Evolutionary conservation across 2,329 filamentous ascomycete genomes (phyloP), one percentile per base, ranked within the genome.

Genomic region (Botryotinia narcissicola): DNA sequence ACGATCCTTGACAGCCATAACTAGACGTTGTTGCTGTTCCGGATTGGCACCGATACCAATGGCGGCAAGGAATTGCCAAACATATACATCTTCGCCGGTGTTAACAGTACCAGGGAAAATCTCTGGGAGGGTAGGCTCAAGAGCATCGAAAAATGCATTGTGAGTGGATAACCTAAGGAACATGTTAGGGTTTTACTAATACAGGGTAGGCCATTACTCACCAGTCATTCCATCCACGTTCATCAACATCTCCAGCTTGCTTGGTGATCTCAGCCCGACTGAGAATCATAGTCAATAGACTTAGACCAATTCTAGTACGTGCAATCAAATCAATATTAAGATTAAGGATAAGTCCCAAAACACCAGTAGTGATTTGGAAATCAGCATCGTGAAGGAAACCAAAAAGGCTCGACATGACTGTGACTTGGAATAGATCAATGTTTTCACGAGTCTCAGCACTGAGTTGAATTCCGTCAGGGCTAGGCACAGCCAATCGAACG

Each of bases 1-100:
- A 71, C 95, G 92, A 80, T 99, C 96, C 88, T 98, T 99, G 78
- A 99, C 96, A 59, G 94, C 95, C 79, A 98, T 89, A 16, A 99
- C 96, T 73, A 99, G 87, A 73, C 95, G 89, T 82, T 97, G 95
- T 83, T 99, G 96, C 83, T 99, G 96, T 78, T 98, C 94, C 22
- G 95, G 94, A 80, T 90, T 95, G 48, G 96, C 95, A 70, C 93
- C 95, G 76, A 97, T 96, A 75, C 96, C 96, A 83, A 98, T 94
- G 20, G 95, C 94, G 14, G 96, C 96, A 76, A 99, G 87, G 82
- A 98, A 97, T 83, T 98, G 95, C 96, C 96, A 99, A 57, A 98
- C 94, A 80, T 98, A 97, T 80, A 97, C 92, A 80, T 99, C 96
- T 77, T 98, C 94, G 68, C 93, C 93, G 12, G 93, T 91, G 76